Evolutionary conservation across 306 rosid genomes (phyloP), one percentile per base, ranked within the genome.

Genomic region (Argentina anserina): DNA sequence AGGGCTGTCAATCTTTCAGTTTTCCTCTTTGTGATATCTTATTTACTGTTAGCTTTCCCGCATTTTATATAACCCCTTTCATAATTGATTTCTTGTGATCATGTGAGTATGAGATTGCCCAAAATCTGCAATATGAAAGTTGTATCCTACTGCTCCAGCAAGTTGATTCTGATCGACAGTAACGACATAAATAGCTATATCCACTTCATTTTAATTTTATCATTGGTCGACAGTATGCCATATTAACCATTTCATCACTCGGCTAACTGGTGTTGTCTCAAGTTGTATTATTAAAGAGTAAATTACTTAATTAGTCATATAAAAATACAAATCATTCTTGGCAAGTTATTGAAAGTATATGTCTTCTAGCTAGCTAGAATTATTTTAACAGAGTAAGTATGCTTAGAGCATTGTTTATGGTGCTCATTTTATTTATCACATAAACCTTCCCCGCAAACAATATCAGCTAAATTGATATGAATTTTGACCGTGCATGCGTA

Each of bases 161-260:
- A 40, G 39, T 71, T 70, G 66, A 52, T 77, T 71, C 10, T n/a
- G 58, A 7, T 64, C 10, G 25, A 77, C 66, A 61, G 71, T 69
- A 59, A 47, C 21, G 6, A 5, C 31, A 13, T 50, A 65, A 50
- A 43, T 65, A 5, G 34, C n/a, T n/a, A n/a, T n/a, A n/a, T n/a
- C n/a, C n/a, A 13, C 21, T 52, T n/a, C 11, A 28, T 58, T 4
- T 29, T 26, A 2, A 5, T 58, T 12, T n/a, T n/a, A n/a, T n/a
- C n/a, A n/a, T n/a, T n/a, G n/a, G n/a, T n/a, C n/a, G n/a, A n/a
- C n/a, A n/a, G n/a, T n/a, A n/a, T n/a, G n/a, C n/a, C n/a, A n/a
- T n/a, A n/a, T 65, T 26, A 67, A 18, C 5, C 6, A 14, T 68
- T 9, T 23, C 53, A 10, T 43, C 26, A 28, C 36, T 29, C 15